phyloP scores from a whole-genome alignment of 164 flowering plant genomes.

The Buxus sempervirens region DNA sequence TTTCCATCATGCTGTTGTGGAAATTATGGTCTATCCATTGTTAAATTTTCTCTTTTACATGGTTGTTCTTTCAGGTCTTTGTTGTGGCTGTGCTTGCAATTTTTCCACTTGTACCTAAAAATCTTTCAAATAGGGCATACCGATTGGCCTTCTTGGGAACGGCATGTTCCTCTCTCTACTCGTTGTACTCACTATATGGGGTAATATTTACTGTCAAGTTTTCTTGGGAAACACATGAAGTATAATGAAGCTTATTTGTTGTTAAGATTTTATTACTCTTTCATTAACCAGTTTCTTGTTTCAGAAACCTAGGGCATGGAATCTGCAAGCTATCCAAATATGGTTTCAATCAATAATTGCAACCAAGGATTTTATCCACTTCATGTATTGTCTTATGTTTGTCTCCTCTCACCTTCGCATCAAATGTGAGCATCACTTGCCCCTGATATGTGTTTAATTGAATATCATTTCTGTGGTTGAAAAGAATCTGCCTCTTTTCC shows the following conservation, averaged over 20 bases:
- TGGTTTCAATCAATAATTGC: slow-evolving; percentile 83
- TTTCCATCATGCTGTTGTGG: too few relatives aligned
- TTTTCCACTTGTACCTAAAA: slow-evolving; percentile 66
- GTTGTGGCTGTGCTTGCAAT: slow-evolving; percentile 85
- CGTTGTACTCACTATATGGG: slow-evolving; percentile 87
- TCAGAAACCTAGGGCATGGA: slow-evolving; percentile 97
- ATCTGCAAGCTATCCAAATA: slow-evolving; percentile 77
- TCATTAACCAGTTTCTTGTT: slow-evolving; percentile 9
- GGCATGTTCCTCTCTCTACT: slow-evolving; percentile 69
- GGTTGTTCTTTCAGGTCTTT: slow-evolving; percentile 52
- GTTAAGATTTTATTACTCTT: background rate
- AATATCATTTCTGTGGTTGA: slow-evolving; percentile 1
- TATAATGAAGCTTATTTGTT: background rate
- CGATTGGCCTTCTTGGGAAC: slow-evolving; percentile 90
- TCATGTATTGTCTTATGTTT: slow-evolving; percentile 83
- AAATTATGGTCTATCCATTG: background rate
- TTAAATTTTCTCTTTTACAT: background rate
- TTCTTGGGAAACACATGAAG: slow-evolving; percentile 1
- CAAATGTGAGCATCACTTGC: slow-evolving; percentile 55
- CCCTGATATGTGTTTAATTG: background rate
- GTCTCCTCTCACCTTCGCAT: slow-evolving; percentile 69
- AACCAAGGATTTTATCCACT: slow-evolving; percentile 93
- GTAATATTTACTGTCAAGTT: slow-evolving; percentile 31
- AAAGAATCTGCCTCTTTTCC: background rate
- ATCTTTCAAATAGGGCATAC: slow-evolving; percentile 79